A percentile compares a stretch with the other conserved stretches of the same genome.
These are phyloP conservation scores for Lithospermum erythrorhizon DNA, from an alignment of 257 asterid genomes.

Conservation along the genomic window DNA sequence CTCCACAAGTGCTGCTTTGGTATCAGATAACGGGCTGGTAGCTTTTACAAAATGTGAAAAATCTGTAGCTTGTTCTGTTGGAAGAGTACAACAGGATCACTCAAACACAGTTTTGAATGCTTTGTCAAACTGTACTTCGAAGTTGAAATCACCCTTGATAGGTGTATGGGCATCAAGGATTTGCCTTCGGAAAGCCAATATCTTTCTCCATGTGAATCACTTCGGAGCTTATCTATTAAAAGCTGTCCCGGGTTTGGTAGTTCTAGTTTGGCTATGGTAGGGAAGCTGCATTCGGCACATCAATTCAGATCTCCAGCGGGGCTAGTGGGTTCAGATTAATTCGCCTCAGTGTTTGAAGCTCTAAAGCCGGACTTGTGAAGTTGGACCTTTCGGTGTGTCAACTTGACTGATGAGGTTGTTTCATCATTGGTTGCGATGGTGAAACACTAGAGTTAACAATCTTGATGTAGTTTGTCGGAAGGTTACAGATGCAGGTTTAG, in stretches of 20 bases:
- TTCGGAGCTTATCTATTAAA: slow-evolving; percentile 51
- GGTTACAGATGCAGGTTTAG: slow-evolving; percentile 57
- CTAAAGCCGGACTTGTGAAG: slow-evolving; percentile 48
- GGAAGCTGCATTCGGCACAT: slow-evolving; percentile 55
- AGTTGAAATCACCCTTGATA: slow-evolving; percentile 57
- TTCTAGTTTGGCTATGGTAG: slow-evolving; percentile 62
- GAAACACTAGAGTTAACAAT: slow-evolving; percentile 56
- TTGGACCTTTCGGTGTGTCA: slow-evolving; percentile 61
- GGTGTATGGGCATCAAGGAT: slow-evolving; percentile 73
- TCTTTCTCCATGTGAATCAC: slow-evolving; percentile 67
- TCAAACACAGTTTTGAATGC: slow-evolving; percentile 51
- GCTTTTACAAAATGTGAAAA: slow-evolving; percentile 48
- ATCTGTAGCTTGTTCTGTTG: slow-evolving; percentile 58
- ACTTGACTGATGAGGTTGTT: slow-evolving; percentile 46
- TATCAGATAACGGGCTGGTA: slow-evolving; percentile 65
- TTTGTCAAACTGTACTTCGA: slow-evolving; percentile 49
- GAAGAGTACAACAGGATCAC: slow-evolving; percentile 86
- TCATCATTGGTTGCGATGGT: slow-evolving; percentile 44
- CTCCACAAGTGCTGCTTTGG: slow-evolving; percentile 57
- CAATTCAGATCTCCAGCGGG: slow-evolving; percentile 72
- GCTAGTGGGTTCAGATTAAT: slow-evolving; percentile 68
- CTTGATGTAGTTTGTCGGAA: slow-evolving; percentile 70
- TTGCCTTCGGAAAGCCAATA: slow-evolving; percentile 28
- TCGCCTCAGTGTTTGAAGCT: slow-evolving; percentile 59
- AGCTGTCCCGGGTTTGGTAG: slow-evolving; percentile 78